These are phyloP conservation scores for Magnusiomyces sp. DNA, from an alignment of 1,139 yeast species.

Conservation along the genomic window DNA sequence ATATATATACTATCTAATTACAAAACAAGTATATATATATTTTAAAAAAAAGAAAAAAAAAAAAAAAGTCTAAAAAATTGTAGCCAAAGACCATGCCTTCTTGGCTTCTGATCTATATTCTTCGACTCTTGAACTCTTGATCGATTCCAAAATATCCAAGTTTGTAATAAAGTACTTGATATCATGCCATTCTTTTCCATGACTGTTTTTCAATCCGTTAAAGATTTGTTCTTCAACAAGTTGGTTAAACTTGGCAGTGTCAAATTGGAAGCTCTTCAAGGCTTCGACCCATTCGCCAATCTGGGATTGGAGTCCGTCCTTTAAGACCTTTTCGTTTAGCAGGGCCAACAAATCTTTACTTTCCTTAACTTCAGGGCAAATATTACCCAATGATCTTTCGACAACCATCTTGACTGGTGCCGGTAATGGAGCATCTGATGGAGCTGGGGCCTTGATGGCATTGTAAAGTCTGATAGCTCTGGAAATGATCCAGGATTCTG, in stretches of 20 bases:
- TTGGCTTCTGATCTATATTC: constrained; percentile 16
- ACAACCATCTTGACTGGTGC: constrained; percentile 28
- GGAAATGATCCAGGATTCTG: constrained; percentile 24
- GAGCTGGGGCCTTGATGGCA: constrained; percentile 21
- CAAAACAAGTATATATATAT: no score
- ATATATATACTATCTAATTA: no score
- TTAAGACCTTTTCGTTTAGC: constrained; percentile 21
- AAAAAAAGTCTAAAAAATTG: constrained; percentile 11
- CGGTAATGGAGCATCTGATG: constrained; percentile 19
- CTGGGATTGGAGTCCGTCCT: constrained; percentile 8
- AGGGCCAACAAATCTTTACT: constrained; percentile 20
- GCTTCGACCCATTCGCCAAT: constrained; percentile 11
- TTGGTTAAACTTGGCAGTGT: constrained; percentile 3
- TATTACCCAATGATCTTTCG: constrained; percentile 25
- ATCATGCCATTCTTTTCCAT: no score
- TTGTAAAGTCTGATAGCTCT: constrained; percentile 24
- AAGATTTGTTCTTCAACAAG: constrained; percentile 18
- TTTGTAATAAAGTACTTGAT: background rate
- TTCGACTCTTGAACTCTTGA: constrained; percentile 9
- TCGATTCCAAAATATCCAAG: constrained; percentile 5
- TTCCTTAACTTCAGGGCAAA: constrained; percentile 25
- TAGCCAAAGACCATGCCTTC: constrained; percentile 22
- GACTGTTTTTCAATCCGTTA: constrained; percentile 11
- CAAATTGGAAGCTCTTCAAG: constrained; percentile 3
- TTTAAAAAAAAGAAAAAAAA: background rate